A percentile compares a stretch with the other conserved stretches of the same genome.
phyloP scores from a whole-genome alignment of 2,329 filamentous ascomycete genomes.

The Ascochyta viciae-villosae region DNA sequence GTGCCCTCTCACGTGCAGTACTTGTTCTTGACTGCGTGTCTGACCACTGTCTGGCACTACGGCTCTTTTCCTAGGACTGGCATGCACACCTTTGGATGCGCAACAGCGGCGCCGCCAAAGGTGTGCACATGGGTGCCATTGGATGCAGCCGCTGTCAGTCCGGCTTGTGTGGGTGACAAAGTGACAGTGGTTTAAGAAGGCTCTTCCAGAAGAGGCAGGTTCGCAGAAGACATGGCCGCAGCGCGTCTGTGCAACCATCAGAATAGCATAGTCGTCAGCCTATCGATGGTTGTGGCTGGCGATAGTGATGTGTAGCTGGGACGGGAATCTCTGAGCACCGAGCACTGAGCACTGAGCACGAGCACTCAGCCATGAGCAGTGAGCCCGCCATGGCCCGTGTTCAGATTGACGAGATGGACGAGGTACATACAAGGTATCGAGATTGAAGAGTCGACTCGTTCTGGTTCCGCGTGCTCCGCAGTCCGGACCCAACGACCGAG shows the following conservation, averaged over 20 bases:
- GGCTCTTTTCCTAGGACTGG: too few relatives aligned
- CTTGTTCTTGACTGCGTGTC: not conserved
- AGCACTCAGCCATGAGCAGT: too few relatives aligned
- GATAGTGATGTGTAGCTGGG: not conserved
- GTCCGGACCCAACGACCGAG: not conserved
- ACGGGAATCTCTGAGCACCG: not conserved
- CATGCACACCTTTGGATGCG: not conserved
- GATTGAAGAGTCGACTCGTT: not conserved
- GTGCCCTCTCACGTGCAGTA: slow-evolving; percentile 1
- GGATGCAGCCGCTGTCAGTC: not conserved
- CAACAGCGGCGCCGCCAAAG: too few relatives aligned
- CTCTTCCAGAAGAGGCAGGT: slow-evolving; percentile 3
- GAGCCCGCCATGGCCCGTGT: not conserved
- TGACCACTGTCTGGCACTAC: not conserved
- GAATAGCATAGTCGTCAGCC: slow-evolving; percentile 2
- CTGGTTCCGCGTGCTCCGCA: slow-evolving; percentile 3
- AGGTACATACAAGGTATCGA: not conserved
- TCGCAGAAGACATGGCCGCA: slow-evolving; percentile 7
- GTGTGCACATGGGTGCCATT: not conserved
- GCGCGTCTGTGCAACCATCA: not conserved
- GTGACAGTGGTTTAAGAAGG: not conserved
- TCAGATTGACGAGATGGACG: not conserved
- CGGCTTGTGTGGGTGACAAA: not conserved
- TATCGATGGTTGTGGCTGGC: not conserved
- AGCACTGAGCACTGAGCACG: not conserved